Evolutionary conservation across 768 basidiomycete genomes (phyloP), one percentile per base, ranked within the genome.

Genomic region (Lentinus brumalis): DNA sequence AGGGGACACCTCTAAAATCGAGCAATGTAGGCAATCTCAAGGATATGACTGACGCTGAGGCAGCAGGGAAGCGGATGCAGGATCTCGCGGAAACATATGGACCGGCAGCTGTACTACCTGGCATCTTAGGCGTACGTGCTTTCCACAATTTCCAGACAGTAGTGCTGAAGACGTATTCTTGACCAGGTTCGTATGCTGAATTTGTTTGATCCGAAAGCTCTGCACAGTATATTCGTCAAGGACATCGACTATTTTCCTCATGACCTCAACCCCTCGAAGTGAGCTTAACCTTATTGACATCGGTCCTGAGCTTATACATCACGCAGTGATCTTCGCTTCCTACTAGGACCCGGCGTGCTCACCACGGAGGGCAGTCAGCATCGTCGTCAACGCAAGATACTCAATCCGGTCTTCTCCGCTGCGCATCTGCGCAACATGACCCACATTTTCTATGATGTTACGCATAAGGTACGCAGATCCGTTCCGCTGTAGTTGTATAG

Each of bases 221-320:
- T 84, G 26, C 79, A 81, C 39, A 77, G 74, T 32, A 77, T 84
- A 31, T 62, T 82, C 6, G 51, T 78, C n/a, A 83, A 81, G 62
- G 83, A 84, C 42, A 78, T 78, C 59, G 76, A 79, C 45, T 71
- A 73, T 9, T 83, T 77, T 57, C 51, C 52, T 3, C 57, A 60
- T 18, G 53, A 41, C 14, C 5, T 45, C 14, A 41, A 18, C 12
- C 53, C 53, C 2, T 46, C 44, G 6, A 55, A 31, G 53, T 55
- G 29, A 8, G 54, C 15, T 12, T 38, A n/a, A 12, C 11, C 38
- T 14, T 6, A 10, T 26, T 11, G 1, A 4, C 7, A n/a, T 18
- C 6, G 31, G 5, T 9, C 11, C n/a, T 15, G 21, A 15, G 15
- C 15, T 29, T 15, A 14, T 38, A 35, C n/a, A 29, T 12, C 31